Percentiles rank a stretch among this genome's conserved stretches.
These are phyloP conservation scores for Cryptosporidium tyzzeri DNA, from an alignment of 169 alveolate species.

Conservation along the genomic window DNA sequence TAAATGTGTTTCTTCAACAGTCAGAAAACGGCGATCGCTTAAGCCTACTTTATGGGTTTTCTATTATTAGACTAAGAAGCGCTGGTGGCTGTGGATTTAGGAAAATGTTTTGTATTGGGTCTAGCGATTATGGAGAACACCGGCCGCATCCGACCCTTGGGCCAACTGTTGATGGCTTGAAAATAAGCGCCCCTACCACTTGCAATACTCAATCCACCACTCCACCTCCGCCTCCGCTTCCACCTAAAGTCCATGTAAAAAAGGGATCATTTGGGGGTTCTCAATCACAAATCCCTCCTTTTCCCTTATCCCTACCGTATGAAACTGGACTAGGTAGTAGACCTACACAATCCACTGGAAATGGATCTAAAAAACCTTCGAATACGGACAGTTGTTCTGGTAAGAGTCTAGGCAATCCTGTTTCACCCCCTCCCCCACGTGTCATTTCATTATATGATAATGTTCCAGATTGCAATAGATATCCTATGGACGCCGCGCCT, in stretches of 20 bases:
- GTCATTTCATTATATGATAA: not conserved
- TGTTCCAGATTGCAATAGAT: not conserved
- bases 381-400: fast-evolving
- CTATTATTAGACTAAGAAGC: not conserved
- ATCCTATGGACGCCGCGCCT: too few species aligned
- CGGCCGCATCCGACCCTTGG: not conserved
- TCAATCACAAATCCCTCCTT: not conserved
- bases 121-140: fast-evolving
- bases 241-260: not conserved
- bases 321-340: too few species aligned
- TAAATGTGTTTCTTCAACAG: not conserved
- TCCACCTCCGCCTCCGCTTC: not conserved
- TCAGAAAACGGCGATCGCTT: not conserved
- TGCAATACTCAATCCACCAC: not conserved
- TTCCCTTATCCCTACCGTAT: not conserved
- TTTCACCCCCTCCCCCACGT: not conserved
- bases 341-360: too few species aligned
- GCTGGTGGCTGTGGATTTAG: not conserved
- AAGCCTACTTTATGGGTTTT: not conserved
- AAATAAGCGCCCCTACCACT: too few species aligned
- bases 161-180: not conserved
- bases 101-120: not conserved
- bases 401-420: not conserved
- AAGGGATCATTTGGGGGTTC: too few species aligned
- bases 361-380: not conserved